A percentile compares a stretch with the other conserved stretches of the same genome.
phyloP scores from a whole-genome alignment of 148 eudicot species.

The Camellia sinensis region DNA sequence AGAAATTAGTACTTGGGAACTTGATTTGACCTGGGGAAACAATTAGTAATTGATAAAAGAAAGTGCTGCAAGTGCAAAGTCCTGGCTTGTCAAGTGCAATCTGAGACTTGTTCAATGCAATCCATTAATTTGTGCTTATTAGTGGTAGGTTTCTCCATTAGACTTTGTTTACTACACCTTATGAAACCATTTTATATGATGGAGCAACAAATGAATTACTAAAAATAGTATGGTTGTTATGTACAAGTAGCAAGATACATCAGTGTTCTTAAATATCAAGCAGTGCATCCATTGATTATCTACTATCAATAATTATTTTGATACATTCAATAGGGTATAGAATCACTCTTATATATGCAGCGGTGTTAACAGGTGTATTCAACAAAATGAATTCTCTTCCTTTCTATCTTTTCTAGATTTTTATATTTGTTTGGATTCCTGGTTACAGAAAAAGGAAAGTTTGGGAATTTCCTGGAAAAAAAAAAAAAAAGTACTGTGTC shows the following conservation, averaged over 20 bases:
- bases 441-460: too few species aligned
- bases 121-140: background rate
- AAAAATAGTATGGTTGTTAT: background rate
- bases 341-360: too few species aligned
- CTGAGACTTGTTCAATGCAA: background rate
- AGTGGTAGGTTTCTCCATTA: background rate
- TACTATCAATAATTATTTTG: too few species aligned
- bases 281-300: too few species aligned
- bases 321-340: too few species aligned
- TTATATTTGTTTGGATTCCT: too few species aligned
- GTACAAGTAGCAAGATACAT: background rate
- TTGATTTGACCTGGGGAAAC: background rate
- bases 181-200: background rate
- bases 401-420: too few species aligned
- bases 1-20: constrained; percentile 1
- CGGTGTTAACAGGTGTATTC: too few species aligned
- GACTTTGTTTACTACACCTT: background rate
- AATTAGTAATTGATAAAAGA: background rate
- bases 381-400: too few species aligned
- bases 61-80: background rate
- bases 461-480: too few species aligned
- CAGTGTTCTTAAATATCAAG: too few species aligned
- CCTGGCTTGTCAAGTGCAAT: background rate
- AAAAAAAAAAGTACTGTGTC: too few species aligned
- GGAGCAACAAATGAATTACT: background rate